phyloP scores from a whole-genome alignment of 1,284 basidiomycete species.

The Peniophora sp. region DNA sequence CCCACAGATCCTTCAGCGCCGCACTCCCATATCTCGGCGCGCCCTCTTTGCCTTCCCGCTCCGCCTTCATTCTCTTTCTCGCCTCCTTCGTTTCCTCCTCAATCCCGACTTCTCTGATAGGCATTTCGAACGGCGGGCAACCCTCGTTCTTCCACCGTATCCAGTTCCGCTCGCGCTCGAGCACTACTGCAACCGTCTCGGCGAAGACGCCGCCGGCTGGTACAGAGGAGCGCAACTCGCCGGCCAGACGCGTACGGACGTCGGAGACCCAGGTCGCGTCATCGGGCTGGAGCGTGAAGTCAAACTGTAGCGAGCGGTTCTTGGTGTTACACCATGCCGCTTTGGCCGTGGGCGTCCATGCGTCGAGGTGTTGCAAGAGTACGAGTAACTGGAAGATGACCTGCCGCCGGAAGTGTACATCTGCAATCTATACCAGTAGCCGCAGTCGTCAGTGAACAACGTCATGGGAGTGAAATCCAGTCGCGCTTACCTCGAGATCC shows the following conservation, averaged over 20 bases:
- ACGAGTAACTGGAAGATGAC: constrained; percentile 83
- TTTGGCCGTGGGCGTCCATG: constrained; percentile 67
- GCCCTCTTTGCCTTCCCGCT: constrained; percentile 52
- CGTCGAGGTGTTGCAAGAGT: constrained; percentile 72
- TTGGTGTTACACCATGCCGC: constrained; percentile 49
- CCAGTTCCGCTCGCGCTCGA: constrained; percentile 82
- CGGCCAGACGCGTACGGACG: constrained; percentile 50
- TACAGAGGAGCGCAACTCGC: constrained; percentile 66
- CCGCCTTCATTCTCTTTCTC: constrained; percentile 44
- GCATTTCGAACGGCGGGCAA: constrained; percentile 69
- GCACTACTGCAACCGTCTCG: constrained; percentile 59
- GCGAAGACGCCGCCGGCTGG: constrained; percentile 69
- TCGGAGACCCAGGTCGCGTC: constrained; percentile 73
- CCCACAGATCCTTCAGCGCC: constrained; percentile 71
- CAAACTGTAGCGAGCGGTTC: constrained; percentile 72
- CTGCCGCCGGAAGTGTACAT: constrained; percentile 87
- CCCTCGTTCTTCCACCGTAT: constrained; percentile 78
- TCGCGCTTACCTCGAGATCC: constrained; percentile 75
- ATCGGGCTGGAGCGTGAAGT: constrained; percentile 60
- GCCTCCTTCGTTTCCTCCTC: constrained; percentile 51
- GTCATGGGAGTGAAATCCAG: not conserved
- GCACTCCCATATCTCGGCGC: constrained; percentile 43
- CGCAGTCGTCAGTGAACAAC: too few species aligned
- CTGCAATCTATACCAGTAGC: constrained; percentile 72
- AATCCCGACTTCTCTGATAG: constrained; percentile 46